phyloP scores from a whole-genome alignment of 2,329 filamentous ascomycete genomes.

The Paracamarosporium sp. region DNA sequence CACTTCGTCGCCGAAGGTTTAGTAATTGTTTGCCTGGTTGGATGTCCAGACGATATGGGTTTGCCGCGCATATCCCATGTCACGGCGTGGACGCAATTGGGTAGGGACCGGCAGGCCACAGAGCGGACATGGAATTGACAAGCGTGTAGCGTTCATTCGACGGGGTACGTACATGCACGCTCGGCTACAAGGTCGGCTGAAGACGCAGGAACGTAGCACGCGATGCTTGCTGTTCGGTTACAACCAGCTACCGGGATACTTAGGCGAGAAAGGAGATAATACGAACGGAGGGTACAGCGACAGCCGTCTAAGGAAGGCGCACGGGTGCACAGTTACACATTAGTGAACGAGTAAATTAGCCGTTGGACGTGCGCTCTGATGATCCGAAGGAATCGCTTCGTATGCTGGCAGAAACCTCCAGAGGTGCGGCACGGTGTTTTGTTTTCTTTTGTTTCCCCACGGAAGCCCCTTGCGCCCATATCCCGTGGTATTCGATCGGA shows the following conservation, averaged over 20 bases:
- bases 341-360: background rate
- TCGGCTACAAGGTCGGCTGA: background rate
- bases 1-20: too few species aligned
- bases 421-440: background rate
- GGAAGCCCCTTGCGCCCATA: background rate
- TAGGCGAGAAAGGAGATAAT: background rate
- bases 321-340: background rate
- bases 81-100: background rate
- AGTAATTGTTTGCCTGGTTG: too few species aligned
- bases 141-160: too few species aligned
- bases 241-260: background rate
- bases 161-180: background rate
- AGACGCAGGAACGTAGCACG: constrained; percentile 5
- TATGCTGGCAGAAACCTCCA: background rate
- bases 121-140: background rate
- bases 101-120: background rate
- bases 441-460: background rate
- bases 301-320: background rate
- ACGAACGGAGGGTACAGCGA: background rate
- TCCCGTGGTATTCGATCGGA: background rate
- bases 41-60: too few species aligned
- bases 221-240: background rate
- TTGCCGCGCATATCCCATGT: too few species aligned
- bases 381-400: too few species aligned
- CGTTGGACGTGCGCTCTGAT: background rate